These are phyloP conservation scores for Bonia amplexicaulis DNA, from an alignment of 176 grass and related monocot genomes.

Conservation along the genomic window DNA sequence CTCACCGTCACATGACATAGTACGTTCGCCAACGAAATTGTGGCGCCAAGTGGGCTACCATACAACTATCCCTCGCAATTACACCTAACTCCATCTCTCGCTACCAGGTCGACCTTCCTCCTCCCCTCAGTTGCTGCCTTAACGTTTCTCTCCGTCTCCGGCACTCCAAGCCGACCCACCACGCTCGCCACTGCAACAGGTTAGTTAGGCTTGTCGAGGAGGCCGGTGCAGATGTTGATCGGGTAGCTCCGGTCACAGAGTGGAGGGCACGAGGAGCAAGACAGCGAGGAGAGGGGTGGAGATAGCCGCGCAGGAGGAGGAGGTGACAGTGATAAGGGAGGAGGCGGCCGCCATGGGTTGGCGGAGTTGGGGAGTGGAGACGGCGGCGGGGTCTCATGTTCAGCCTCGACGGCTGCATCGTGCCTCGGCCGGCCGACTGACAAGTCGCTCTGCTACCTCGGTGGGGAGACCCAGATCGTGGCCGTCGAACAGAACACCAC, in stretches of 20 bases:
- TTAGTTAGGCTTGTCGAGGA: no score
- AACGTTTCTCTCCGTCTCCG: no score
- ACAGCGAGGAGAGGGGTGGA: conserved; percentile 30
- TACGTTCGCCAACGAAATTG: no score
- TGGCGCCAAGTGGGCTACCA: no score
- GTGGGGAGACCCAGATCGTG: conserved; percentile 89
- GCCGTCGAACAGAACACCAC: conserved; percentile 66
- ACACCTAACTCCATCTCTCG: no score
- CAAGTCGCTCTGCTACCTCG: conserved; percentile 85
- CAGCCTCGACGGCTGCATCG: conserved; percentile 88
- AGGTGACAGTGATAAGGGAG: conserved; percentile 15
- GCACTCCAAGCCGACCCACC: no score
- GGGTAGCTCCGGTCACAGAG: neutral
- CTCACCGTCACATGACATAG: no score
- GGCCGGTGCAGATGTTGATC: no score
- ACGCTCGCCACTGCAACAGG: no score
- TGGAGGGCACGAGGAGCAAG: neutral
- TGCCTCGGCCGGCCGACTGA: conserved; percentile 84
- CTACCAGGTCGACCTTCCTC: no score
- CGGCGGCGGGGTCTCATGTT: conserved; percentile 58
- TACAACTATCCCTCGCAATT: no score
- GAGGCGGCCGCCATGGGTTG: conserved; percentile 35
- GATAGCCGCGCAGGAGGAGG: conserved; percentile 21
- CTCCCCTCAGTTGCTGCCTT: no score
- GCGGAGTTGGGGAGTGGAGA: neutral